Percentiles rank a stretch among this genome's conserved stretches.
These are phyloP conservation scores for Xylaria acuta DNA, from an alignment of 495 filamentous ascomycete genomes.

Conservation along the genomic window DNA sequence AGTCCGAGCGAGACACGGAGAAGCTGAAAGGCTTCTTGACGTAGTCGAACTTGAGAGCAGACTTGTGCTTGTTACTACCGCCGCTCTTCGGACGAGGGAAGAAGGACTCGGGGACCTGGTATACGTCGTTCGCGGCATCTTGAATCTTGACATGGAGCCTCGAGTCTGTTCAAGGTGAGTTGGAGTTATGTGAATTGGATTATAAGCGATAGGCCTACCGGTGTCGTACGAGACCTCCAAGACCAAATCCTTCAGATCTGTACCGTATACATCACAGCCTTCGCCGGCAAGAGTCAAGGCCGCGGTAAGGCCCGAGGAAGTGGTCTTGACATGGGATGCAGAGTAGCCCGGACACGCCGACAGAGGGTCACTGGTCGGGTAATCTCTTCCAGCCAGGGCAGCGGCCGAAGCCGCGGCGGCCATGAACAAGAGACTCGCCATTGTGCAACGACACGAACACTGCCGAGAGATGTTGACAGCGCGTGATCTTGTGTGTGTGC, in stretches of 20 bases:
- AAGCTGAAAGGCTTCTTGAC: conserved; percentile 77
- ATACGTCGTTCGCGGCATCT: conserved; percentile 74
- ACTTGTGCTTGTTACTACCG: conserved; percentile 34
- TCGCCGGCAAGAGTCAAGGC: conserved; percentile 70
- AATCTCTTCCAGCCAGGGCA: conserved; percentile 34
- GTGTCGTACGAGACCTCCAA: conserved; percentile 78
- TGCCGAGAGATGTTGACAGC: background rate
- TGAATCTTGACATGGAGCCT: conserved; percentile 86
- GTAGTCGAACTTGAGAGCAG: conserved; percentile 70
- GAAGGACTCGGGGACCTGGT: conserved; percentile 77
- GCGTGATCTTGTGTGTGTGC: background rate
- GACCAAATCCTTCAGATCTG: conserved; percentile 68
- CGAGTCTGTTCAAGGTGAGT: conserved; percentile 57
- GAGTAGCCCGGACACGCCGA: conserved; percentile 73
- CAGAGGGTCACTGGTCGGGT: conserved; percentile 36
- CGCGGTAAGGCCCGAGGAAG: conserved; percentile 60
- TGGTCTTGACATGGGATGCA: conserved; percentile 66
- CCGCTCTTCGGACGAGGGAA: conserved; percentile 64
- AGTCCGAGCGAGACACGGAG: conserved; percentile 65
- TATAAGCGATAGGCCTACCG: conserved; percentile 53
- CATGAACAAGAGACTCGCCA: conserved; percentile 38
- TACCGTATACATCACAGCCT: conserved; percentile 74
- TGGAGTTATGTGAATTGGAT: background rate
- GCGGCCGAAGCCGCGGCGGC: conserved; percentile 39
- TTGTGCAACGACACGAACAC: conserved; percentile 19